A percentile compares a stretch with the other conserved stretches of the same genome.
These are phyloP conservation scores for Grifola frondosa DNA, from an alignment of 1,284 basidiomycete species.

Conservation along the genomic window DNA sequence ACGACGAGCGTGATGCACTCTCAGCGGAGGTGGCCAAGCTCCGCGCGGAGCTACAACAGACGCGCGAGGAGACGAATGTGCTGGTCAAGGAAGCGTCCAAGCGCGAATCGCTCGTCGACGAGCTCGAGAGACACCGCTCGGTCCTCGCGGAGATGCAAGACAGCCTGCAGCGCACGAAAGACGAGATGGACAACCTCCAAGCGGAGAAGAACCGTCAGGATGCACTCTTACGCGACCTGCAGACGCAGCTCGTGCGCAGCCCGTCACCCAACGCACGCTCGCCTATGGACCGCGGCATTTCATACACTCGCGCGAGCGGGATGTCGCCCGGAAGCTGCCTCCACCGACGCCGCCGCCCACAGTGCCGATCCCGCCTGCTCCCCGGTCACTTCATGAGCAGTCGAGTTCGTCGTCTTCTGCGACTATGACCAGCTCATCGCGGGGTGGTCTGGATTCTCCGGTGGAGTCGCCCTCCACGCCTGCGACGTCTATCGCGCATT, in stretches of 20 bases:
- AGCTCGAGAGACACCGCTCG: constrained; percentile 76
- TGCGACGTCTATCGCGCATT: constrained; percentile 56
- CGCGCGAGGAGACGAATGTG: constrained; percentile 55
- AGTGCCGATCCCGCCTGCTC: constrained; percentile 83
- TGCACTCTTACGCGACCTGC: constrained; percentile 66
- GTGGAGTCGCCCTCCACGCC: constrained; percentile 58
- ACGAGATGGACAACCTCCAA: constrained; percentile 76
- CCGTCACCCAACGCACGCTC: constrained; percentile 45
- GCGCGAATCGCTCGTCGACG: constrained; percentile 66
- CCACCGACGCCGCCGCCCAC: constrained; percentile 88
- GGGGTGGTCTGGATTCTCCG: constrained; percentile 53
- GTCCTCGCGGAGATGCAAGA: constrained; percentile 74
- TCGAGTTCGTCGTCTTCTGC: constrained; percentile 43
- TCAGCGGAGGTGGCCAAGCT: constrained; percentile 54
- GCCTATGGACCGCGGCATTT: constrained; percentile 51
- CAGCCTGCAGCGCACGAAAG: constrained; percentile 71
- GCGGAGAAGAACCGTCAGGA: constrained; percentile 74
- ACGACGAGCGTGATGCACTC: constrained; percentile 54
- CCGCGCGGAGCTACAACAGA: constrained; percentile 58
- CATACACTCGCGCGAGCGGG: constrained; percentile 56
- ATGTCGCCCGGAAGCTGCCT: constrained; percentile 74
- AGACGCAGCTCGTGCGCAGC: constrained; percentile 65
- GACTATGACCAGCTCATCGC: constrained; percentile 48
- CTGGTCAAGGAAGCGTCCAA: constrained; percentile 73
- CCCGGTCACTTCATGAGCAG: constrained; percentile 47